Evolutionary conservation across 805 yeast species (phyloP).

Genomic region (Candida maltosa): DNA sequence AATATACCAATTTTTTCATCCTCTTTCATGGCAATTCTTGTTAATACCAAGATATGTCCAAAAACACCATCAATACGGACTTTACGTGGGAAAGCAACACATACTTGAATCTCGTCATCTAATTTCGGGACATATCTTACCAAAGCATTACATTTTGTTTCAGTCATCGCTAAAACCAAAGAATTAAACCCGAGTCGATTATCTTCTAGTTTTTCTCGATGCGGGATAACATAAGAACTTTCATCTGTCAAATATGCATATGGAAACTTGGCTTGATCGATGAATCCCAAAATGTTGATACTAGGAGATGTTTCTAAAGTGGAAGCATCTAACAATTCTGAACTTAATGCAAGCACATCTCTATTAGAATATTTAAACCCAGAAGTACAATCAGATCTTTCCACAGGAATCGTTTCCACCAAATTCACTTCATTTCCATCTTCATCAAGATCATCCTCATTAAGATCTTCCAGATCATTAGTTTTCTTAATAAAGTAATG

Average conservation of each 20-base stretch:
- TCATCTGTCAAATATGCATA: conserved; percentile 60
- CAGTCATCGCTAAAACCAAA: conserved; percentile 40
- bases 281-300: conserved; percentile 64
- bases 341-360: conserved; percentile 44
- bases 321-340: conserved; percentile 41
- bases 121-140: conserved; percentile 60
- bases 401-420: conserved; percentile 26
- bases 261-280: conserved; percentile 44
- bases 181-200: conserved; percentile 31
- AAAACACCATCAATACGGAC: conserved; percentile 18
- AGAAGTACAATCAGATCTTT: conserved; percentile 42
- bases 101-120: conserved; percentile 46
- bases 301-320: conserved; percentile 47
- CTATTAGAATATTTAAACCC: conserved; percentile 66
- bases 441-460: too few relatives aligned
- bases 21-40: conserved; percentile 67
- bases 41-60: conserved; percentile 44
- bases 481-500: conserved; percentile 29
- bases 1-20: conserved; percentile 66
- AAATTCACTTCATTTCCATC: conserved; percentile 6
- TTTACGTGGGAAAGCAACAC: conserved; percentile 50
- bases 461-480: conserved; percentile 8
- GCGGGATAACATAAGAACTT: conserved; percentile 51
- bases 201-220: conserved; percentile 8
- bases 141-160: conserved; percentile 47